These are phyloP conservation scores for Phytophthora pistaciae DNA, from an alignment of 352 stramenopile species.

Conservation along the genomic window DNA sequence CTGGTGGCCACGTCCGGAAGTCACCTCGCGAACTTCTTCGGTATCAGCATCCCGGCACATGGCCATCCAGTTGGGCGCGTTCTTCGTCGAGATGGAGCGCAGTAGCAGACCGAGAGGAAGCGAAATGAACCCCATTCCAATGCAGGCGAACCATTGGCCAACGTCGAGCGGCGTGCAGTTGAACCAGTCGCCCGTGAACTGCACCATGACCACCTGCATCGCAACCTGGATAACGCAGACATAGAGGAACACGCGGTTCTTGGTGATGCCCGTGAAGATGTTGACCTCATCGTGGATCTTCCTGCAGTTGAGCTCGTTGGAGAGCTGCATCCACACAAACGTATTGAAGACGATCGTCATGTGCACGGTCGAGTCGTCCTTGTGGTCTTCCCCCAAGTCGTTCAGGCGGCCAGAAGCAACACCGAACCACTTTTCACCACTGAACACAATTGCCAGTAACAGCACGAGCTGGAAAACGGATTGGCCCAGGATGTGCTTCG, in stretches of 20 bases:
- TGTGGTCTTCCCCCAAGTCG: constrained; percentile 56
- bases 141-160: constrained; percentile 62
- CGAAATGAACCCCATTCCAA: constrained; percentile 59
- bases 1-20: constrained; percentile 44
- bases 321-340: constrained; percentile 97
- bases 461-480: constrained; percentile 91
- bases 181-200: constrained; percentile 88
- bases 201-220: constrained; percentile 94
- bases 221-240: constrained; percentile 91
- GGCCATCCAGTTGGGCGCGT: constrained; percentile 63
- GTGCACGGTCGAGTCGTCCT: constrained; percentile 80
- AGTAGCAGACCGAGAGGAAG: constrained; percentile 57
- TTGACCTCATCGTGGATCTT: constrained; percentile 95
- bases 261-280: constrained; percentile 92
- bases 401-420: constrained; percentile 44
- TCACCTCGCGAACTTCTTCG: constrained; percentile 36
- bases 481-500: constrained; percentile 94
- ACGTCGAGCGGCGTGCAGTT: constrained; percentile 53
- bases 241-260: constrained; percentile 92
- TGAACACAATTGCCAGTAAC: constrained; percentile 86
- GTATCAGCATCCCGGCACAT: constrained; percentile 56
- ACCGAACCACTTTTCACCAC: constrained; percentile 53
- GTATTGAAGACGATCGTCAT: constrained; percentile 97
- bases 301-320: constrained; percentile 70
- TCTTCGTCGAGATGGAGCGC: constrained; percentile 63